Base-by-base conservation (phyloP, 2,329 filamentous ascomycete genomes). In the Helotiales sp. region DNA sequence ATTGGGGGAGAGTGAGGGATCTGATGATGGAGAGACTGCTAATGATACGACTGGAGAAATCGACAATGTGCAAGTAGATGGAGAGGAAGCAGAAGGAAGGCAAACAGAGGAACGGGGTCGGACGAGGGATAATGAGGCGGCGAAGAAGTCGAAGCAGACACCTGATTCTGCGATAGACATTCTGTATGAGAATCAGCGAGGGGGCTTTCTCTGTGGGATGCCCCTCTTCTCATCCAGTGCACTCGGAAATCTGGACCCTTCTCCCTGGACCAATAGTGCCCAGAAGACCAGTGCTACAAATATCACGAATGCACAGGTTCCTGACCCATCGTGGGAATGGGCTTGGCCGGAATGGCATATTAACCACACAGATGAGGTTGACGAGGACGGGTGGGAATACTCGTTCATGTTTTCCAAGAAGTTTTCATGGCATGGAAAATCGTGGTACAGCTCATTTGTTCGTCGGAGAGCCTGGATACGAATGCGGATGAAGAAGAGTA, bases 401-500 rank as follows among this genome's bases (percentile, higher is more conserved):
- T 96, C 93, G 17, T 93, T 97, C 77, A 90, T 92, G 71, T 99
- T 98, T 77, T 83, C 83, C 71, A 87, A 85, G 68, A 83, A 81
- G 49, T 93, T 91, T 71, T 87, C 89, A 2, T 99, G 96, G 96
- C 96, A 99, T 78, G 90, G 90, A 2, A 91, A 92, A 20, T 91
- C 88, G 28, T 98, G 95, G 94, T 97, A 93, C 79, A 95, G 94
- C 78, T 97, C 93, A 1, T 99, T 95, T 76, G 96, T 97, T n/a
- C 86, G 96, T 40, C 85, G 96, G 72, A 86, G 96, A 69, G 88
- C 93, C 24, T 99, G 96, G 96, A 88, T 95, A 63, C 85, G 96
- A 50, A 91, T 92, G 78, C 85, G 96, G 37, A 85, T 91, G 61
- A 92, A 91, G 79, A 87, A 87, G 76, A 82, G 77, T 20, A 67